phyloP scores from a whole-genome alignment of 441 rosid genomes.

The Omphalea diandra region DNA sequence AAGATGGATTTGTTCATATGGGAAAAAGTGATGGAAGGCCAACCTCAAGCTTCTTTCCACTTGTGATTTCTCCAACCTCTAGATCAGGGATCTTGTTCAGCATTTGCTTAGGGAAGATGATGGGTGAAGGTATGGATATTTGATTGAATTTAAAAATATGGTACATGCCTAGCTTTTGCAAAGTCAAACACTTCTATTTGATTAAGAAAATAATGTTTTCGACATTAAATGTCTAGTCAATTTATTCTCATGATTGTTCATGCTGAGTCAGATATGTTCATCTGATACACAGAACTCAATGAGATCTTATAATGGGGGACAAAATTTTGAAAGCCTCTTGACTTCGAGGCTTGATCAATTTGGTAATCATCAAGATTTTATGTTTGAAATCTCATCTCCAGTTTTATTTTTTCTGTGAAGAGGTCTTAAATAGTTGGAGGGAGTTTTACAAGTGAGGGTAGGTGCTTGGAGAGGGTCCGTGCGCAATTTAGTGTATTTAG shows the following conservation, averaged over 20 bases:
- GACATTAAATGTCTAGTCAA: not conserved
- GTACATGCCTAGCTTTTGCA: not conserved
- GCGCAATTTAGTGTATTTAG: not conserved
- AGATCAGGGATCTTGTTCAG: conserved; percentile 80
- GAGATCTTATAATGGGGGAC: not conserved
- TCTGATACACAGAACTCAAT: not conserved
- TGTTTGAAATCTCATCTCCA: not conserved
- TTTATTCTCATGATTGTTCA: conserved; percentile 9
- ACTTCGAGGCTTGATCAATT: not conserved
- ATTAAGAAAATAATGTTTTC: not conserved
- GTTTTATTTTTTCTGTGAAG: not conserved
- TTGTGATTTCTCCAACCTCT: conserved; percentile 74
- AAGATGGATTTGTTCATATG: conserved; percentile 83
- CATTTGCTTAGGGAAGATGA: conserved; percentile 56
- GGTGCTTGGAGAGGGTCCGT: not conserved
- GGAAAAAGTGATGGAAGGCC: conserved; percentile 83
- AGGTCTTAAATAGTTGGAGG: not conserved
- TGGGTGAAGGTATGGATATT: conserved; percentile 45
- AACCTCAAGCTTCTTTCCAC: conserved; percentile 75
- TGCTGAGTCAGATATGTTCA: too few relatives aligned
- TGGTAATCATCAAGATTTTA: not conserved
- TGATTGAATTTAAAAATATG: not conserved
- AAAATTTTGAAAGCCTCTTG: not conserved
- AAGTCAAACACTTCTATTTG: not conserved
- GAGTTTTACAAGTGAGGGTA: not conserved